Conservation (phyloP, 164 flowering plant species). For the Nymphaea thermarum region DNA sequence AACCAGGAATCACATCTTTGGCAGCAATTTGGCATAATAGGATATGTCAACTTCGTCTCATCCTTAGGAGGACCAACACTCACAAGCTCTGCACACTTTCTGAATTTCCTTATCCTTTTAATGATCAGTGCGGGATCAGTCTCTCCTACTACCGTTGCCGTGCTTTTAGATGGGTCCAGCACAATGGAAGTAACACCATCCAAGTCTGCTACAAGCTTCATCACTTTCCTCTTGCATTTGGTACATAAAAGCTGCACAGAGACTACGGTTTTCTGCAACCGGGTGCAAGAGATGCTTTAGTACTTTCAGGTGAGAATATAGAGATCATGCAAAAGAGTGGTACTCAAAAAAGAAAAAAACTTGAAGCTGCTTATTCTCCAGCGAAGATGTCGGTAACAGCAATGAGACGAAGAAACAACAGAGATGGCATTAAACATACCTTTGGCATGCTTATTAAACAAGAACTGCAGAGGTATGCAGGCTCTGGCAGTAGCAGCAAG, state of each 20-base stretch:
- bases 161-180: slow-evolving; percentile 39
- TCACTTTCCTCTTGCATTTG: slow-evolving; percentile 47
- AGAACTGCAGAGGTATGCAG: not conserved
- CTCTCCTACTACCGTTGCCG: slow-evolving; percentile 37
- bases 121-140: slow-evolving; percentile 43
- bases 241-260: slow-evolving; percentile 46
- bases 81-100: slow-evolving; percentile 25
- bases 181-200: slow-evolving; percentile 50
- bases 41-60: slow-evolving; percentile 19
- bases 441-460: slow-evolving; percentile 24
- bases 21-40: slow-evolving; percentile 24
- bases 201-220: slow-evolving; percentile 40
- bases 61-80: slow-evolving; percentile 39
- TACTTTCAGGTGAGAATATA: not conserved
- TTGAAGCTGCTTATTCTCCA: slow-evolving; percentile 7
- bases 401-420: not conserved
- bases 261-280: slow-evolving; percentile 52
- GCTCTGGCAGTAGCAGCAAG: not conserved
- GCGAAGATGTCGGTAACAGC: slow-evolving; percentile 15
- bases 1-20: slow-evolving; percentile 47
- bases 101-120: slow-evolving; percentile 37
- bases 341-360: not conserved
- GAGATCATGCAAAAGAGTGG: not conserved
- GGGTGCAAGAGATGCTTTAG: slow-evolving; percentile 14
- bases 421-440: slow-evolving; percentile 9